Conservation (phyloP, 2,329 filamentous ascomycete species). For the Colletotrichum sp. region DNA sequence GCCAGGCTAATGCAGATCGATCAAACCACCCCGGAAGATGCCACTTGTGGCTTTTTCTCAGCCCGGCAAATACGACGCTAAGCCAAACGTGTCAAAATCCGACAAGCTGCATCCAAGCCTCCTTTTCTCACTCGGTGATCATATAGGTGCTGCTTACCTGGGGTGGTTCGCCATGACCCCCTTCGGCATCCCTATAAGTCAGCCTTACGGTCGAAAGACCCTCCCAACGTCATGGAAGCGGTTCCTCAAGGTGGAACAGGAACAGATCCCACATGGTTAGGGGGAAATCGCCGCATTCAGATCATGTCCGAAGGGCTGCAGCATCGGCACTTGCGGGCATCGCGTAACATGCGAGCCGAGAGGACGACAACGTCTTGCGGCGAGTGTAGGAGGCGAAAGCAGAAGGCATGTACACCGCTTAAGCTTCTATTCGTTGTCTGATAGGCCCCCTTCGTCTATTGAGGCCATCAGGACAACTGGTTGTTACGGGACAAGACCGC, state of each 20-base stretch:
- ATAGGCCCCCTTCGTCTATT: not conserved
- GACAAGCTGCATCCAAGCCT: constrained; percentile 13
- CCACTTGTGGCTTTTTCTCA: constrained; percentile 12
- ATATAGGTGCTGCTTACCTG: not conserved
- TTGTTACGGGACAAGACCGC: not conserved
- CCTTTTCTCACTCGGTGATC: not conserved
- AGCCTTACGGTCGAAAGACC: not conserved
- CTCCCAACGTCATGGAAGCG: not conserved
- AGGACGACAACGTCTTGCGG: constrained; percentile 50
- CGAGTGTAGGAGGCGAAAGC: constrained; percentile 57
- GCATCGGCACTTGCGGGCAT: constrained; percentile 29
- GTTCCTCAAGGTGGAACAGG: constrained; percentile 6
- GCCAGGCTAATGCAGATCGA: constrained; percentile 13
- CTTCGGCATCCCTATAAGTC: constrained; percentile 10
- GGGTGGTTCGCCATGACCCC: not conserved
- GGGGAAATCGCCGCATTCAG: constrained; percentile 4
- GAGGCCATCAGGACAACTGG: not conserved
- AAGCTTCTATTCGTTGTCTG: not conserved
- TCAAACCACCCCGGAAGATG: constrained; percentile 8
- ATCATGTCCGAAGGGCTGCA: constrained; percentile 41
- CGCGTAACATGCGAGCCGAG: constrained; percentile 31
- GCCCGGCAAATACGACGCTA: constrained; percentile 7
- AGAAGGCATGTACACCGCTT: constrained; percentile 45
- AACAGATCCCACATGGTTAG: not conserved
- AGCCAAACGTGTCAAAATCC: constrained; percentile 11